Evolutionary conservation across 345 rosid genomes (phyloP), one percentile per base, ranked within the genome.

Genomic region (Pistacia integerrima): DNA sequence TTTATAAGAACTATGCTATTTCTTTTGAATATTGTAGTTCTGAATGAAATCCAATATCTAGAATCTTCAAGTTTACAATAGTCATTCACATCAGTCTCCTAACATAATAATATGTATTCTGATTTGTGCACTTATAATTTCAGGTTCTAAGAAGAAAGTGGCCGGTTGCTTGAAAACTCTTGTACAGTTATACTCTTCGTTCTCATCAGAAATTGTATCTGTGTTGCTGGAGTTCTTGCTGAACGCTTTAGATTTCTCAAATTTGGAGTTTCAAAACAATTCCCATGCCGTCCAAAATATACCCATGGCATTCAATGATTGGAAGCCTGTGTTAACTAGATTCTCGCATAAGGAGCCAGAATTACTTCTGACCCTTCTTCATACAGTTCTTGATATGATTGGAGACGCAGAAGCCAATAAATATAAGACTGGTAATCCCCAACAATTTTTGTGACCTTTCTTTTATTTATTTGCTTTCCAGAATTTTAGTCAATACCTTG

Each of bases 301-400:
- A 55, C 67, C 76, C 75, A 76, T 68, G 55, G 77, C 78, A 51
- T 77, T 85, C 79, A 85, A 85, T 77, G 94, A 86, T 52, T 93
- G 98, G 99, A 90, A 84, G 78, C 85, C 79, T 85, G 84, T 90
- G 72, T 77, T 87, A 59, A 38, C 81, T 70, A 86, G 87, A 79
- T 83, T 96, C 64, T 85, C 94, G 28, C 83, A 78, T 54, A 89
- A 87, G 86, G 94, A 90, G 84, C 98, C 97, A 13, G 91, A 96
- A 82, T 74, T 92, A 70, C 86, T 93, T 75, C 81, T 87, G 69
- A 81, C 78, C 77, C 92, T 92, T 82, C 91, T 92, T 30, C 85
- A 90, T 78, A 85, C 85, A 78, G 85, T 86, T 65, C 84, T 93
- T 69, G 84, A 90, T 75, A 82, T 77, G 85, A 86, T 92, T 44